Conservation (phyloP, 371 early-diverging fungal genomes). For the Lichtheimia corymbifera region DNA sequence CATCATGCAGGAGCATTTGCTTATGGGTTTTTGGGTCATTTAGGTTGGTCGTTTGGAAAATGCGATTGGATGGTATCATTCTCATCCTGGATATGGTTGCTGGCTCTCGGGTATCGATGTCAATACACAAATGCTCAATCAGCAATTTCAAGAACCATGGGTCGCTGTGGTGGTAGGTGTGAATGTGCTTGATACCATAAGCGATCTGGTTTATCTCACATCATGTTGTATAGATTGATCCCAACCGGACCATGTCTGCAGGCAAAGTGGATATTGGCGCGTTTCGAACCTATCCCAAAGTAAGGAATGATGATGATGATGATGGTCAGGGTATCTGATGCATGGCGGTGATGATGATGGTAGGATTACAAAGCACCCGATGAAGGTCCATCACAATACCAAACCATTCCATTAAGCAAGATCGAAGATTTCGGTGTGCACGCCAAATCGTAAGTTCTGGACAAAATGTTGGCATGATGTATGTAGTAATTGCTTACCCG, state of each 20-base stretch:
- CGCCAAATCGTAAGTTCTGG: constrained; percentile 66
- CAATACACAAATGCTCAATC: constrained; percentile 93
- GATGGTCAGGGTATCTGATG: not conserved
- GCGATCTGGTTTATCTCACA: not conserved
- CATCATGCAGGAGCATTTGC: too few species aligned
- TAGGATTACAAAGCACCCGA: constrained; percentile 80
- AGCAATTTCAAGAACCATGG: constrained; percentile 94
- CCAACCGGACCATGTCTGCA: constrained; percentile 93
- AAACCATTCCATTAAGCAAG: constrained; percentile 89
- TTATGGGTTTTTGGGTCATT: not conserved
- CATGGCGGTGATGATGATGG: too few species aligned
- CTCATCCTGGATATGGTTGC: constrained; percentile 98
- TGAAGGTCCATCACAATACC: constrained; percentile 74
- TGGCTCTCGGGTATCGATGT: constrained; percentile 99
- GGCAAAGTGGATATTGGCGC: constrained; percentile 98
- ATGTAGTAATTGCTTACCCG: not conserved
- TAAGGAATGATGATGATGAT: constrained; percentile 18
- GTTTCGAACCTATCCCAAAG: constrained; percentile 94
- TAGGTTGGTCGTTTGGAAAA: constrained; percentile 93
- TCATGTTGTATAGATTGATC: constrained; percentile 76
- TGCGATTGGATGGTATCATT: constrained; percentile 98
- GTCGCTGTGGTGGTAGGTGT: constrained; percentile 88
- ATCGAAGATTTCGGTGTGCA: constrained; percentile 98
- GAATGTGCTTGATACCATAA: not conserved
- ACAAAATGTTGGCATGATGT: not conserved